Evolutionary conservation across 2,329 filamentous ascomycete species (phyloP), one percentile per base, ranked within the genome.

Genomic region (Claviceps quebecensis): DNA sequence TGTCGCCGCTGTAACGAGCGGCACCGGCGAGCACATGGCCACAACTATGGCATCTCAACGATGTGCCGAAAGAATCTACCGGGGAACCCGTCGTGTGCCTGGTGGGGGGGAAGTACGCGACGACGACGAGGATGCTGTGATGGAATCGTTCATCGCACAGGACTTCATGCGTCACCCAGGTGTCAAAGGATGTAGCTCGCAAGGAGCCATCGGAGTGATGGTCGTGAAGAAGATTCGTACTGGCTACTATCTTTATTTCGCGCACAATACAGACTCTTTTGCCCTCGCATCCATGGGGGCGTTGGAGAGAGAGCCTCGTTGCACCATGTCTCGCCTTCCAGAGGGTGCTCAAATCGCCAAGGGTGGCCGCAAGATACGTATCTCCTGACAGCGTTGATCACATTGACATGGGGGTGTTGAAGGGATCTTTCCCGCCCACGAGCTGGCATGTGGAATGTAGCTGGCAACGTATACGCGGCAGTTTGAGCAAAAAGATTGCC

Each of bases 1-100:
- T 45, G 87, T 95, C 29, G 91, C 88, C 34, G 82, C 84, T 26
- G 88, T 96, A 22, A 94, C 89, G 40, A 95, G 88, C 63, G 93
- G 93, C 29, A 98, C 93, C 2, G 93, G 93, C 47, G 93, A 98
- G 68, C 93, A 98, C 64, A 98, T 98, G 86, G 87, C 89, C 38
- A 96, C 91, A 0, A 94, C 90, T 0, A 84, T 94, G 76, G 91
- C 93, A 11, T 90, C 93, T 6, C 83, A 84, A 53, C 83, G 84
- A 51, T 95, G 89, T 63, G 89, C 90, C 0, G 86, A 91, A 57
- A 80, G 93, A 45, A 75, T 98, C 26, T 95, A 89, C 63, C 79
- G 84, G 57, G 78, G 75, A 58, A 84, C 75, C 47, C 77, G 74
- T 61, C 82, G 78, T 57, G 76, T 71, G 2, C 69, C 67, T 48